Base-by-base conservation (phyloP, 345 rosid genomes). In the Excoecaria agallocha region DNA sequence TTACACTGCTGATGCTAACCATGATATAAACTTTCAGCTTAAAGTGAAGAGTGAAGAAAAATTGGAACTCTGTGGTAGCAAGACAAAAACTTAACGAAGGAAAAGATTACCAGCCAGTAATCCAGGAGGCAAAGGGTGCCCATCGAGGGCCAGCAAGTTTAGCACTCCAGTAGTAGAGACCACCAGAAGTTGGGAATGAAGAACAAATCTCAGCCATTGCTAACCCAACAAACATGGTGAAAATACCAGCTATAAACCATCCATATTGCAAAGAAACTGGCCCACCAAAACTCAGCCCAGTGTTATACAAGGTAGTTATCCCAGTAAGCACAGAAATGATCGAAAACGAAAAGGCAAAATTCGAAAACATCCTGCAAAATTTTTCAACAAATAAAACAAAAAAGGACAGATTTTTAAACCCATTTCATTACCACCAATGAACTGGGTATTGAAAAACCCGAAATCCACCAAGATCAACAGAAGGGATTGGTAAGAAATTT, bases 131-230 rank as follows among this genome's bases (percentile, higher is more conserved):
- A 59, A 95, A 85, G 20, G 99, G 96, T 12, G 99, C 93, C 99
- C 99, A 92, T 6, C 81, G 56, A 8, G 82, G 87, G 52, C 98
- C 98, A 19, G 97, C 98, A 77, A 94, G 97, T 90, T 82, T 91
- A 64, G 99, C 99, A 83, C 99, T 95, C 99, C 99, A 95, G 74
- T 91, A 95, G 78, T 95, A 95, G 56, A 95, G 94, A 54, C 99
- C 99, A 25, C 99, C 97, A 19, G 98, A 95, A 65, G 99, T 95
- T 12, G 99, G 99, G 77, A 87, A 92, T 52, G 99, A 86, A 38
- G 98, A 95, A 76, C 99, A 95, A 75, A 95, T 92, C 85, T 95
- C 98, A 66, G 96, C 99, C 98, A 95, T 92, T 8, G 99, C 86
- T 38, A 83, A 74, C 8, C 97, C 98, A 45, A 92, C 97, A 75